phyloP scores from a whole-genome alignment of 495 filamentous ascomycete genomes.

The Wilcoxina mikolae region DNA sequence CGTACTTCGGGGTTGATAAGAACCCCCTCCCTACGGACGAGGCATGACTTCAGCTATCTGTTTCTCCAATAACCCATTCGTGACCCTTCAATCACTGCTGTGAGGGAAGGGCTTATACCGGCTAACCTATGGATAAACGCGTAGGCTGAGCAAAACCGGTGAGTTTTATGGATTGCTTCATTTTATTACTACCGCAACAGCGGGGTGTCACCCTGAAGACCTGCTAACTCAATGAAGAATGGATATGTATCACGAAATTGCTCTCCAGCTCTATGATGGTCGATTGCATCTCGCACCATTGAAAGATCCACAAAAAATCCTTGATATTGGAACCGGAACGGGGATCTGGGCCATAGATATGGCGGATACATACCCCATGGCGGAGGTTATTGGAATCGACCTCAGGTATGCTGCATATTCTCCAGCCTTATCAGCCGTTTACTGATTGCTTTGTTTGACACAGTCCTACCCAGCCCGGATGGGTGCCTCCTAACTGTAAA shows the following conservation, averaged over 20 bases:
- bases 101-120: no score
- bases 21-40: not conserved
- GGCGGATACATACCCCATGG: conserved; percentile 5
- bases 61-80: not conserved
- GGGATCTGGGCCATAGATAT: conserved; percentile 22
- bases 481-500: conserved; percentile 30
- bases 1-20: not conserved
- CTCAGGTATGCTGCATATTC: not conserved
- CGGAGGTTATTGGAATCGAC: not conserved
- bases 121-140: no score
- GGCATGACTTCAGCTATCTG: not conserved
- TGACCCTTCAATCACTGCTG: not conserved
- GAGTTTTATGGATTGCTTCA: no score
- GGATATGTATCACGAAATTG: conserved; percentile 3
- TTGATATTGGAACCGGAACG: conserved; percentile 36
- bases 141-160: no score
- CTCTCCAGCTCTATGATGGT: not conserved
- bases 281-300: conserved; percentile 31
- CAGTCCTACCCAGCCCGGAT: not conserved
- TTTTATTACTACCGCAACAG: no score
- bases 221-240: no score
- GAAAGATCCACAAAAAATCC: conserved; percentile 26
- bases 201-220: no score
- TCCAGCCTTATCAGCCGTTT: not conserved
- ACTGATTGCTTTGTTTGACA: not conserved